Evolutionary conservation across 192 early-diverging fungal genomes (phyloP), one percentile per base, ranked within the genome.

Genomic region (Backusella sp.): DNA sequence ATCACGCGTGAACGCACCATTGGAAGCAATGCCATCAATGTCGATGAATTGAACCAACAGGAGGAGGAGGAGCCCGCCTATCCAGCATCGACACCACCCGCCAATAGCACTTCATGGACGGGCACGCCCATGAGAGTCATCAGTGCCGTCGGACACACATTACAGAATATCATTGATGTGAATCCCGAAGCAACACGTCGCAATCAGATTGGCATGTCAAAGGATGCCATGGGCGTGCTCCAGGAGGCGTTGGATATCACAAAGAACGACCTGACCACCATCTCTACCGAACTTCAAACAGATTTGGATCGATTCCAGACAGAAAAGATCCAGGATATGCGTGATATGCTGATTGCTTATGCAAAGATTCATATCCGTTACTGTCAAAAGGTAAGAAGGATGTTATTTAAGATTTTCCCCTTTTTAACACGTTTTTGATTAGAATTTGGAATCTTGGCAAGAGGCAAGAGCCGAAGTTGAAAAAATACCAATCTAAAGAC

Each of bases 261-360:
- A 53, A 87, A 86, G 36, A 83, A 88, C 17, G 94, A 96, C 75
- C 70, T 99, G 72, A 85, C 85, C n/a, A 87, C 88, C 37, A 88
- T 93, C 34, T 96, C 96, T 56, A 87, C 85, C 5, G 92, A 92
- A 46, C 92, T 96, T 53, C 96, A 98, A 82, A 84, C 86, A 17
- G 95, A 99, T 75, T 78, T 99, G 77, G 96, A 98, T 72, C 85
- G 96, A 36, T 99, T 97, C 86, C 97, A 99, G 84, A 86, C 93
- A 73, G 92, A 96, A 76, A 99, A 99, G 84, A 87, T 97, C 44
- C 81, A 85, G 37, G 96, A 99, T 74, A 74, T 99, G 37, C 87
- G 93, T 68, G 90, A 94, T 73, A 90, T 94, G 79, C 75, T 99
- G 68, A 81, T 97, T 39, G 88, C 87, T 9, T 90, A 90, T 79